Conservation (phyloP, 805 yeast genomes). For the Komagataella ulmi region DNA sequence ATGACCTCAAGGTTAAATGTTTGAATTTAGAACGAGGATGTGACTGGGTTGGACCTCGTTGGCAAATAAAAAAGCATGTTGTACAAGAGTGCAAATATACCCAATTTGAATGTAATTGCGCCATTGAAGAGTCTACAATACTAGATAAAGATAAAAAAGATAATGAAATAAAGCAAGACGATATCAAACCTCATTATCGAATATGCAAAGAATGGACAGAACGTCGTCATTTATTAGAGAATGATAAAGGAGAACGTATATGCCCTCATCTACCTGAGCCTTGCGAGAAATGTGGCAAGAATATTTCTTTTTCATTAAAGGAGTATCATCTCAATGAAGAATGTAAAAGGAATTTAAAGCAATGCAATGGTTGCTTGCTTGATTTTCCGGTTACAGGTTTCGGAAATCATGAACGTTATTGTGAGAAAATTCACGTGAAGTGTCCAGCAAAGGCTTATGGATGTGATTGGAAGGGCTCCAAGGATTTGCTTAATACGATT, state of each 20-base stretch:
- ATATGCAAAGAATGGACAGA: background rate
- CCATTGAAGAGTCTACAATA: background rate
- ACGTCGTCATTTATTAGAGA: background rate
- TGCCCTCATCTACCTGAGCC: constrained; percentile 26
- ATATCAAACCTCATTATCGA: constrained; percentile 9
- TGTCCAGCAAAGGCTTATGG: constrained; percentile 38
- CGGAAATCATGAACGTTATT: constrained; percentile 26
- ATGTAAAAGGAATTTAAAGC: constrained; percentile 24
- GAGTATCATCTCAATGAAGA: constrained; percentile 22
- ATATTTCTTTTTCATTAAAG: constrained; percentile 16
- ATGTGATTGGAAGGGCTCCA: constrained; percentile 30
- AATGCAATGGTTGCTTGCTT: constrained; percentile 26
- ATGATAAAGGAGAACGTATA: constrained; percentile 1
- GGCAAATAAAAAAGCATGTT: constrained; percentile 43
- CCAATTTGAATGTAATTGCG: constrained; percentile 19
- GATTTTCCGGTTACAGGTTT: constrained; percentile 25
- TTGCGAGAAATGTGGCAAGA: constrained; percentile 23
- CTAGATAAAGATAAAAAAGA: background rate
- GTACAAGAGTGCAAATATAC: constrained; percentile 23
- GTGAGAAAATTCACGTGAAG: constrained; percentile 23
- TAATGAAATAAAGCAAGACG: constrained; percentile 8
- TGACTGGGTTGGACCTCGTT: constrained; percentile 39
- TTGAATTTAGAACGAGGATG: constrained; percentile 42
- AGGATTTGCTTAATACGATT: constrained; percentile 14
- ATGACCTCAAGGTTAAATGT: constrained; percentile 46